Conservation (phyloP, 352 stramenopile genomes). For the Globisporangium iwayamae region DNA sequence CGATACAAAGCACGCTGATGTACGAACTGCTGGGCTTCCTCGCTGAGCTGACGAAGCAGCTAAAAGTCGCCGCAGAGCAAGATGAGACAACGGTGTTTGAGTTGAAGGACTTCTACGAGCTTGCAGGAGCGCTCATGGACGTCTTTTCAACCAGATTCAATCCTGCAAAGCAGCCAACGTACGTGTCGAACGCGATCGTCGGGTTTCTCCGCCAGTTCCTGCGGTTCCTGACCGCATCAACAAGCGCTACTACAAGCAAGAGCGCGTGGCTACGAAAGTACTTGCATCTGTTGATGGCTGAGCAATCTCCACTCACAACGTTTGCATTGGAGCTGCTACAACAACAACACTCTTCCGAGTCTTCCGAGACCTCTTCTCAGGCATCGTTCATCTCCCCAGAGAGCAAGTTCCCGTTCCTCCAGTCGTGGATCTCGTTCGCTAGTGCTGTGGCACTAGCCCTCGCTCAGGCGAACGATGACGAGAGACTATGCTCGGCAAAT, state of each 20-base stretch:
- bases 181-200: constrained; percentile 40
- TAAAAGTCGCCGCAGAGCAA: constrained; percentile 1
- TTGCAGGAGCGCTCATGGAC: constrained; percentile 21
- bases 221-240: constrained; percentile 14
- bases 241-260: constrained; percentile 3
- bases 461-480: not conserved
- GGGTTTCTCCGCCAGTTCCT: constrained; percentile 32
- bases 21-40: constrained; percentile 30
- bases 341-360: not conserved
- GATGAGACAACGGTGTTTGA: not conserved
- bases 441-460: constrained; percentile 24
- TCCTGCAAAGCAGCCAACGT: constrained; percentile 31
- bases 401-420: constrained; percentile 48
- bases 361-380: constrained; percentile 20
- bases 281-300: constrained; percentile 17
- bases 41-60: constrained; percentile 22
- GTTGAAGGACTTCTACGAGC: constrained; percentile 16
- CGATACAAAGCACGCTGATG: not conserved
- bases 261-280: constrained; percentile 25
- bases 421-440: constrained; percentile 50
- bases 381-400: constrained; percentile 32
- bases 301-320: constrained; percentile 24
- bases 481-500: not conserved
- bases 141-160: constrained; percentile 16
- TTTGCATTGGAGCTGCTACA: constrained; percentile 27